Conservation (phyloP, 1,139 yeast species). For the Wickerhamomyces sp. region DNA sequence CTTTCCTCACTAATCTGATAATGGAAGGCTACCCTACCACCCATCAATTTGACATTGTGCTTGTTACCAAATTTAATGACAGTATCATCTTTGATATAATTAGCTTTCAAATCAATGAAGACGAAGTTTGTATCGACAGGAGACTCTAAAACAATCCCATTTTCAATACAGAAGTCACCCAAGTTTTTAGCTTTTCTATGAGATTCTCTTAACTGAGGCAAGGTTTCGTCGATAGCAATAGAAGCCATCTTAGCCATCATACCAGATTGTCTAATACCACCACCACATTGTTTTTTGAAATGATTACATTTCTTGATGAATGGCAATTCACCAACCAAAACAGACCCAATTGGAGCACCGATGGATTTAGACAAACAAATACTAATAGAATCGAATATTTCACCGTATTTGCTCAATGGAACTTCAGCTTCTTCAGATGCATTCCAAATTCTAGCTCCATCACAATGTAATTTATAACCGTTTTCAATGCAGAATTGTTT, state of each 20-base stretch:
- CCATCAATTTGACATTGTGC: slow-evolving; percentile 62
- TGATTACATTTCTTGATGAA: slow-evolving; percentile 74
- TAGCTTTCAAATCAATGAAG: slow-evolving; percentile 60
- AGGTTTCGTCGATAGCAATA: slow-evolving; percentile 71
- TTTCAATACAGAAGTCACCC: slow-evolving; percentile 52
- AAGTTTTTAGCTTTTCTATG: slow-evolving; percentile 67
- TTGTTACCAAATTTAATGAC: slow-evolving; percentile 54
- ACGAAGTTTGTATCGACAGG: slow-evolving; percentile 90
- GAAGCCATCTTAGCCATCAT: slow-evolving; percentile 78
- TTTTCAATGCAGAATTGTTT: slow-evolving; percentile 65
- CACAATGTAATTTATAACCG: slow-evolving; percentile 70
- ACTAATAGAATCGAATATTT: slow-evolving; percentile 81
- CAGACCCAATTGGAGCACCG: slow-evolving; percentile 94
- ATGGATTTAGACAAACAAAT: slow-evolving; percentile 85
- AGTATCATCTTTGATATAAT: slow-evolving; percentile 54
- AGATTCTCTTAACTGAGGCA: slow-evolving; percentile 48
- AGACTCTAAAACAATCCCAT: slow-evolving; percentile 54
- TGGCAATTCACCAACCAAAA: slow-evolving; percentile 63
- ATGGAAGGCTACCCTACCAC: slow-evolving; percentile 79
- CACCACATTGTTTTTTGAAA: slow-evolving; percentile 91
- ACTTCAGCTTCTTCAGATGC: slow-evolving; percentile 76
- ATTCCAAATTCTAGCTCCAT: slow-evolving; percentile 96
- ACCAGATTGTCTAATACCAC: slow-evolving; percentile 91
- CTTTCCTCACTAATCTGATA: slow-evolving; percentile 69
- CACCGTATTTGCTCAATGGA: slow-evolving; percentile 66